Evolutionary conservation across 352 stramenopile species (phyloP).

Genomic region (Nothophytophthora sp.): DNA sequence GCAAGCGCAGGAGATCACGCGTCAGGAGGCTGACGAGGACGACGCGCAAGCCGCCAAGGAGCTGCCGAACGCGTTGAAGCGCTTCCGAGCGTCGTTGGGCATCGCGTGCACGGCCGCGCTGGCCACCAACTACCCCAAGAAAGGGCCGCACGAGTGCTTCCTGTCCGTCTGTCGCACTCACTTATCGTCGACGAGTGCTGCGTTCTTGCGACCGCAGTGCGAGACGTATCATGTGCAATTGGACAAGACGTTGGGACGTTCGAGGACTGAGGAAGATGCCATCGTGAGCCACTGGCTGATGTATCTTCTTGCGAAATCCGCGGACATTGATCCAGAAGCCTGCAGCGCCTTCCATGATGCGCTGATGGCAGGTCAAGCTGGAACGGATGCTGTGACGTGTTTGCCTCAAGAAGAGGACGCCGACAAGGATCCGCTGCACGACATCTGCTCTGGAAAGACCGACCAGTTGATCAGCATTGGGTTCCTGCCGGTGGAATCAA

Average conservation of each 20-base stretch:
- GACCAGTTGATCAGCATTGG: conserved; percentile 23
- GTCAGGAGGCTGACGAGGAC: conserved; percentile 12
- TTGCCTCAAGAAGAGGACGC: not conserved
- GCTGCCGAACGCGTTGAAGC: conserved; percentile 12
- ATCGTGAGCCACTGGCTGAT: conserved; percentile 50
- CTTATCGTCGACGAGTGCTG: not conserved
- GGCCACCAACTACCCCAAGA: conserved; percentile 42
- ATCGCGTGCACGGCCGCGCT: conserved; percentile 60
- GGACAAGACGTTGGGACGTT: conserved; percentile 39
- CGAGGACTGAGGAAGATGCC: conserved; percentile 41
- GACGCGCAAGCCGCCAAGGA: not conserved
- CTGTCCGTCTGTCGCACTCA: conserved; percentile 35
- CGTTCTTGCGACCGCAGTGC: conserved; percentile 12
- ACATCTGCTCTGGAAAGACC: conserved; percentile 2
- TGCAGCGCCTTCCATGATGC: conserved; percentile 16
- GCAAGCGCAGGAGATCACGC: conserved; percentile 29
- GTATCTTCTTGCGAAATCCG: conserved; percentile 38
- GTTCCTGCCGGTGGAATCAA: conserved; percentile 23
- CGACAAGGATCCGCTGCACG: conserved; percentile 3
- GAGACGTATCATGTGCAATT: conserved; percentile 46
- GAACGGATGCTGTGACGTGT: conserved; percentile 3
- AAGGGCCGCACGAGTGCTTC: conserved; percentile 48
- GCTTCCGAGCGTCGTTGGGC: conserved; percentile 29
- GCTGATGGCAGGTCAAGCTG: conserved; percentile 12
- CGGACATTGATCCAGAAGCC: conserved; percentile 13